A percentile compares a stretch with the other conserved stretches of the same genome.
These are phyloP conservation scores for Leucocoprinus sp. DNA, from an alignment of 768 basidiomycete genomes.

Conservation along the genomic window DNA sequence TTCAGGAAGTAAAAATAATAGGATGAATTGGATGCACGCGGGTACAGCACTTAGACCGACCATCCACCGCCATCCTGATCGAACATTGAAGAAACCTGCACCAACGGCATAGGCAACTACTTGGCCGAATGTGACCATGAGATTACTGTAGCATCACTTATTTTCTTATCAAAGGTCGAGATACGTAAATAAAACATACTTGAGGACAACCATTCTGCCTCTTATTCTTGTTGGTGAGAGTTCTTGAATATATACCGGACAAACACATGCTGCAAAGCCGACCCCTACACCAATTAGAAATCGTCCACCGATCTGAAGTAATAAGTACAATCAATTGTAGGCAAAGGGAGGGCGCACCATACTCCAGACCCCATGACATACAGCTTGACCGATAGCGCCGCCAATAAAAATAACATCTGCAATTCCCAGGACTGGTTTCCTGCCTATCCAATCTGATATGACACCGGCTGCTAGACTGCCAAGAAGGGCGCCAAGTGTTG, in stretches of 20 bases:
- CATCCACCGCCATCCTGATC: constrained; percentile 77
- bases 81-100: constrained; percentile 51
- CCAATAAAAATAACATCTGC: constrained; percentile 70
- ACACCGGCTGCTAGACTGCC: constrained; percentile 68
- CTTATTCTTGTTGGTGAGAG: constrained; percentile 66
- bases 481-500: constrained; percentile 68
- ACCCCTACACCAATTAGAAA: constrained; percentile 73
- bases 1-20: constrained; percentile 66
- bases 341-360: constrained; percentile 40
- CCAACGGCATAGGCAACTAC: constrained; percentile 73
- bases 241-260: constrained; percentile 80
- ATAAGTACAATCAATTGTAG: not conserved
- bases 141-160: too few relatives aligned
- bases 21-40: constrained; percentile 51
- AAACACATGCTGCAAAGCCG: constrained; percentile 71
- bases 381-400: constrained; percentile 65
- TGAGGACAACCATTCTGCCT: constrained; percentile 74
- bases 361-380: constrained; percentile 58
- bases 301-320: constrained; percentile 51
- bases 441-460: constrained; percentile 63
- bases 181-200: constrained; percentile 28
- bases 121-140: constrained; percentile 76
- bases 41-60: constrained; percentile 69
- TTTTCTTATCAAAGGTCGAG: too few relatives aligned
- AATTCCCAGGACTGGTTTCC: constrained; percentile 53